A percentile compares a stretch with the other conserved stretches of the same genome.
Conservation (phyloP, 2,329 filamentous ascomycete genomes). For the Sarocladium brachiariae region DNA sequence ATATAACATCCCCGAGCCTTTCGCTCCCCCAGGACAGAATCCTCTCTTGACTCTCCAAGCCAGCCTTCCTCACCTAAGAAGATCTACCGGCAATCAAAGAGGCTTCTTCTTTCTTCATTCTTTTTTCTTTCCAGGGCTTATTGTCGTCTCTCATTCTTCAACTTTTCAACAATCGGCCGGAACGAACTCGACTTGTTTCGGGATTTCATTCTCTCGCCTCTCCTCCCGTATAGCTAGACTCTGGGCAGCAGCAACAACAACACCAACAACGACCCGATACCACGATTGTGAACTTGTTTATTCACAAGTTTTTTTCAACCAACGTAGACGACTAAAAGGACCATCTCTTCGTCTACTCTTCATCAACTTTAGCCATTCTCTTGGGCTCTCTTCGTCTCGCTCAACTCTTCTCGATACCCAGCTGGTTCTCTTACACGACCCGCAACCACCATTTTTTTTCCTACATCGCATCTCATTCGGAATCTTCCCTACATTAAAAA, state of each 20-base stretch:
- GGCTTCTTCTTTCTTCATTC: slow-evolving; percentile 3
- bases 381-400: background rate
- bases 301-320: too few relatives aligned
- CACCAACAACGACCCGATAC: background rate
- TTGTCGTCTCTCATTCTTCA: background rate
- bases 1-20: background rate
- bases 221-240: background rate
- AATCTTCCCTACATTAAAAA: background rate
- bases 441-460: too few relatives aligned
- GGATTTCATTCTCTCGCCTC: background rate
- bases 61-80: background rate
- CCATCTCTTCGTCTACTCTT: too few relatives aligned
- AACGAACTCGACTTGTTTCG: slow-evolving; percentile 1
- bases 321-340: too few relatives aligned
- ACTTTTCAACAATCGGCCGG: background rate
- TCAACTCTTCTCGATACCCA: background rate
- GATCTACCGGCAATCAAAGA: background rate
- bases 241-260: background rate
- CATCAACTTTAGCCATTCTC: too few relatives aligned
- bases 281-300: too few relatives aligned
- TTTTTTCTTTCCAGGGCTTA: slow-evolving; percentile 4
- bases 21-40: background rate
- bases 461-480: background rate
- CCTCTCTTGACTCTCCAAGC: background rate
- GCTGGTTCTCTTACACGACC: slow-evolving; percentile 7